Conservation (phyloP, 75 land plant genomes). For the Sequoiadendron giganteum region DNA sequence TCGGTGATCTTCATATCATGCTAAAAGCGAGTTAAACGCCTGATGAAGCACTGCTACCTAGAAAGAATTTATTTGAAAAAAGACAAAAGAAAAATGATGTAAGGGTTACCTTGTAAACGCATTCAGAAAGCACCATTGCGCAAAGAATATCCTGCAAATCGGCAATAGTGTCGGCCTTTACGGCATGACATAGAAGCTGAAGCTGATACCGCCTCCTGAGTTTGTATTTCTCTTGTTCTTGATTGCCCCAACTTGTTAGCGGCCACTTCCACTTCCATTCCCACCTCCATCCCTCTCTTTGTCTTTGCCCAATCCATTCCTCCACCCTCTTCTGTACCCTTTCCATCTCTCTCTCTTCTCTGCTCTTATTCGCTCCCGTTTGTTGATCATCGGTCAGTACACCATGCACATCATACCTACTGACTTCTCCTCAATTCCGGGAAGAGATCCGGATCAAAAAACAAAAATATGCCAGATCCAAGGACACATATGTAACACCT, state of each 20-base stretch:
- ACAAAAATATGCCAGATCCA: too few relatives aligned
- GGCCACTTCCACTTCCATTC: conserved; percentile 40
- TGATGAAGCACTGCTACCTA: background rate
- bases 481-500: background rate
- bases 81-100: background rate
- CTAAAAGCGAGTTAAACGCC: too few relatives aligned
- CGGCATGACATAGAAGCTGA: conserved; percentile 59
- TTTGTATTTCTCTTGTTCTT: conserved; percentile 40
- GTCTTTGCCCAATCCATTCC: conserved; percentile 53
- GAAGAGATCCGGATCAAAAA: too few relatives aligned
- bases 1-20: too few relatives aligned
- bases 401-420: background rate
- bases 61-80: background rate
- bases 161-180: conserved; percentile 71
- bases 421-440: background rate
- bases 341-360: conserved; percentile 29
- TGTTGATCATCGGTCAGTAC: background rate
- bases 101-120: conserved; percentile 76
- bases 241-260: conserved; percentile 43
- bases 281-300: conserved; percentile 35
- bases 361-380: too few relatives aligned
- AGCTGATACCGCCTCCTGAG: conserved; percentile 44
- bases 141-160: conserved; percentile 92
- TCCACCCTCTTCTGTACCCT: conserved; percentile 50
- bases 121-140: conserved; percentile 93